Conservation (phyloP, 768 basidiomycete species). For the Rhodosporidiobolus odoratus region DNA sequence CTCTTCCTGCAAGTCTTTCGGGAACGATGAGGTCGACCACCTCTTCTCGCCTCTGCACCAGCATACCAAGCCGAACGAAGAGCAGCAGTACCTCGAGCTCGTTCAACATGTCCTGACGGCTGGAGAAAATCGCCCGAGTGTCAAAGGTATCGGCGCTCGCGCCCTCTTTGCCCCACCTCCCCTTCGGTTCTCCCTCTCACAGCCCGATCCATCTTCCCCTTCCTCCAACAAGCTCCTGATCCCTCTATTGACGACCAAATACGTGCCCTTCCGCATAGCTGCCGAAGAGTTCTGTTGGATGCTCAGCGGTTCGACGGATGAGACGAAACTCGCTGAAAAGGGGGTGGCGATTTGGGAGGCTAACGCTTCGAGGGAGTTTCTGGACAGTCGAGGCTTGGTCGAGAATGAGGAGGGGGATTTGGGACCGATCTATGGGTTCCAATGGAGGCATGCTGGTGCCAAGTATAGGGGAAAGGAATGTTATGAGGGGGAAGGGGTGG, state of each 20-base stretch:
- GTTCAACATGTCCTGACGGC: slow-evolving; percentile 66
- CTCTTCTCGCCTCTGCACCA: no score
- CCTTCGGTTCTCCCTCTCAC: slow-evolving; percentile 72
- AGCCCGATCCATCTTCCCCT: slow-evolving; percentile 47
- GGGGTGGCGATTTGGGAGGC: slow-evolving; percentile 97
- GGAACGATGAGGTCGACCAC: no score
- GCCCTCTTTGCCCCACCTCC: slow-evolving; percentile 81
- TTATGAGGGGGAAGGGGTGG: slow-evolving; percentile 53
- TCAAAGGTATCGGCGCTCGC: slow-evolving; percentile 89
- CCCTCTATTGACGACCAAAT: slow-evolving; percentile 92
- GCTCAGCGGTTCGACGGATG: slow-evolving; percentile 73
- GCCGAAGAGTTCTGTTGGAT: slow-evolving; percentile 94
- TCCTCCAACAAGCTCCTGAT: slow-evolving; percentile 51
- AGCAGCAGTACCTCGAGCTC: slow-evolving; percentile 80
- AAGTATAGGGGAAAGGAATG: slow-evolving; percentile 49
- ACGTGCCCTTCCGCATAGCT: slow-evolving; percentile 82
- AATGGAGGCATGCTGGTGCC: slow-evolving; percentile 42
- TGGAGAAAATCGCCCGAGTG: slow-evolving; percentile 74
- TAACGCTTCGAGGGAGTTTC: slow-evolving; percentile 78
- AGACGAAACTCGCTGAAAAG: slow-evolving; percentile 64
- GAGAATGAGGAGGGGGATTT: slow-evolving; percentile 84
- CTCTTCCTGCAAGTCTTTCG: no score
- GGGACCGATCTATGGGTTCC: slow-evolving; percentile 81
- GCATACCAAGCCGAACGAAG: slow-evolving; percentile 56
- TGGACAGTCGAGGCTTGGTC: slow-evolving; percentile 71